These are phyloP conservation scores for Lathyrus sativus DNA, from an alignment of 306 rosid species.

Conservation along the genomic window DNA sequence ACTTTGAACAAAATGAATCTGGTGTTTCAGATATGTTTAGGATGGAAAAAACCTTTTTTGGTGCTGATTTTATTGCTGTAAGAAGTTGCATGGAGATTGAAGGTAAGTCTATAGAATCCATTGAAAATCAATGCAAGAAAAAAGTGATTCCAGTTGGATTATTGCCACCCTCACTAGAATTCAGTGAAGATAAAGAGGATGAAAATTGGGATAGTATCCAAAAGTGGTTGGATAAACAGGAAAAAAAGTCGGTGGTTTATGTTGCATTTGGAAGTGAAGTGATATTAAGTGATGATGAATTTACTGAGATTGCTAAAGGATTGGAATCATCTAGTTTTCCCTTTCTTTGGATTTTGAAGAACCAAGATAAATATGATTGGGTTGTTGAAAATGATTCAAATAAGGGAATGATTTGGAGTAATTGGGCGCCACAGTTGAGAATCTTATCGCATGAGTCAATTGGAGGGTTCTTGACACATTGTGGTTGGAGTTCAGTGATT, in stretches of 20 bases:
- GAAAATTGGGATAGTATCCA: constrained; percentile 32
- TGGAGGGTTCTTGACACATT: constrained; percentile 43
- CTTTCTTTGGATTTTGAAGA: background rate
- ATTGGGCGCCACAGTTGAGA: constrained; percentile 42
- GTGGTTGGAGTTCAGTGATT: constrained; percentile 42
- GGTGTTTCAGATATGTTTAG: constrained; percentile 23
- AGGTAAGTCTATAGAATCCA: constrained; percentile 23
- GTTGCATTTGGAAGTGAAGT: constrained; percentile 43
- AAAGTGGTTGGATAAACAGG: constrained; percentile 42
- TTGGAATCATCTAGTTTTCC: constrained; percentile 12
- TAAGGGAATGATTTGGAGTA: constrained; percentile 28
- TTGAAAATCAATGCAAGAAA: constrained; percentile 5
- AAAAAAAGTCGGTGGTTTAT: constrained; percentile 9
- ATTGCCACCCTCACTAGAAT: constrained; percentile 14
- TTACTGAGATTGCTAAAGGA: constrained; percentile 30
- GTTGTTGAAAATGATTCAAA: background rate
- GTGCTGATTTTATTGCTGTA: constrained; percentile 30
- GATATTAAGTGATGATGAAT: constrained; percentile 27
- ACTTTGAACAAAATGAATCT: background rate
- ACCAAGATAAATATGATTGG: background rate
- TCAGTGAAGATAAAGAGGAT: background rate
- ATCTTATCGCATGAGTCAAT: constrained; percentile 36
- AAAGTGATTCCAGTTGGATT: constrained; percentile 45
- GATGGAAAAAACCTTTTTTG: background rate
- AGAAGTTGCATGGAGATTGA: constrained; percentile 45